Evolutionary conservation across 2,329 filamentous ascomycete species (phyloP), one percentile per base, ranked within the genome.

Genomic region (Xylariaceae sp.): DNA sequence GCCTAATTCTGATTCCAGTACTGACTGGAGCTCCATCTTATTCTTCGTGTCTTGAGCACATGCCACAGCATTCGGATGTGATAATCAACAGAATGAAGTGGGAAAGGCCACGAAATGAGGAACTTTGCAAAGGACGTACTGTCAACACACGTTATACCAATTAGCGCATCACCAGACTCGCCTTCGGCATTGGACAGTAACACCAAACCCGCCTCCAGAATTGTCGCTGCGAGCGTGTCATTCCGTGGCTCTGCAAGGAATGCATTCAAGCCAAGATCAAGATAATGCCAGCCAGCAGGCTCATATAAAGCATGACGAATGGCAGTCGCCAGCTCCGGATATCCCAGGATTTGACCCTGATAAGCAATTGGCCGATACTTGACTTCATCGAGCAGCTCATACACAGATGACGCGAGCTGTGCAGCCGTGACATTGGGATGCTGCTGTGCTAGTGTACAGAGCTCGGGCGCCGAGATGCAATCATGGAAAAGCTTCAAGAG

Each of bases 321-420:
- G 1, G 65, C 5, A 2, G 4, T n/a, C 51, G 69, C 71, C 17
- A 71, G 11, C 35, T 53, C 23, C 15, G 30, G 53, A 62, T 71
- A 71, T 57, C 71, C 68, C 23, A 74, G 3, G 1, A 71, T 39
- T 13, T 39, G 44, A 51, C 55, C 58, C 2, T 63, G 60, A 30
- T 69, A 17, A 1, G 68, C 55, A 18, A 73, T 50, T 2, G 73
- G 72, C 4, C 65, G 60, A 39, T 61, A 61, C 49, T 69, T 72
- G 54, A 74, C 51, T 5, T 53, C 54, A 1, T 73, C 67, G 39
- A 73, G 62, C 1, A 71, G 57, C 5, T 64, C 62, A 60, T 66
- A 69, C 34, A 70, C 52, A 59, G 81, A 77, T 5, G 73, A 73
- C 51, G 78, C 75, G 10, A 79, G 77, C 39, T 75, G 73, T 1